These are phyloP conservation scores for Ustilago shanxiensis DNA, from an alignment of 1,284 basidiomycete genomes.

Conservation along the genomic window DNA sequence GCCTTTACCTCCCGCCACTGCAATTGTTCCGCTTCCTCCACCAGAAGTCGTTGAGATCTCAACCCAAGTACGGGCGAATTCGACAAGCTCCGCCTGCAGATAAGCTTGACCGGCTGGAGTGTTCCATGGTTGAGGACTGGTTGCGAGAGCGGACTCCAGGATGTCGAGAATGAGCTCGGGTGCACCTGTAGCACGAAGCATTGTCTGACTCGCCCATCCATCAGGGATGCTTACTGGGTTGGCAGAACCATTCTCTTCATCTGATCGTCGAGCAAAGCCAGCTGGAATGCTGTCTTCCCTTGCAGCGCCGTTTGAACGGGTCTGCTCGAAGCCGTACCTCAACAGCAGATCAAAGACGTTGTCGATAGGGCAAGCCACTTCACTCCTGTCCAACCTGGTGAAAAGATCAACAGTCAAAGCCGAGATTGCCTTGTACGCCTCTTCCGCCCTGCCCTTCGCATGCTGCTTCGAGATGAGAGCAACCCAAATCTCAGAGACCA, in stretches of 20 bases:
- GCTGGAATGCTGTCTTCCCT: conserved; percentile 39
- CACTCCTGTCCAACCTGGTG: conserved; percentile 43
- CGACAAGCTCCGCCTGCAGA: conserved; percentile 58
- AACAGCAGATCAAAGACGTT: conserved; percentile 58
- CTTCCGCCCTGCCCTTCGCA: conserved; percentile 62
- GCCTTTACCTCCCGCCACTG: neutral
- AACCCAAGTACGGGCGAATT: conserved; percentile 55
- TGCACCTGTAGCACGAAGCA: conserved; percentile 82
- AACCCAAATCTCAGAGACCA: conserved; percentile 89
- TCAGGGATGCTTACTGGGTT: conserved; percentile 40
- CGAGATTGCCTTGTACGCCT: conserved; percentile 51
- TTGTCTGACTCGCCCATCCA: conserved; percentile 84
- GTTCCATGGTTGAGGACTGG: conserved; percentile 64
- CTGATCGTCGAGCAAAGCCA: conserved; percentile 19
- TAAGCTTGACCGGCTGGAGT: conserved; percentile 51
- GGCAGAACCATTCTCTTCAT: neutral
- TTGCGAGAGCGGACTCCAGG: conserved; percentile 85
- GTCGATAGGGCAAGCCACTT: conserved; percentile 65
- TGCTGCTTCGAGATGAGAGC: conserved; percentile 83
- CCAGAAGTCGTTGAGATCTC: conserved; percentile 36
- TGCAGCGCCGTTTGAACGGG: neutral
- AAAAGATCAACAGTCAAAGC: conserved; percentile 53
- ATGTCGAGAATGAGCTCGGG: conserved; percentile 84
- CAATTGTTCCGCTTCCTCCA: neutral
- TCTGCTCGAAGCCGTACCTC: conserved; percentile 60